Base-by-base conservation (phyloP, 108 stramenopile species). In the Cyclotella atomus region DNA sequence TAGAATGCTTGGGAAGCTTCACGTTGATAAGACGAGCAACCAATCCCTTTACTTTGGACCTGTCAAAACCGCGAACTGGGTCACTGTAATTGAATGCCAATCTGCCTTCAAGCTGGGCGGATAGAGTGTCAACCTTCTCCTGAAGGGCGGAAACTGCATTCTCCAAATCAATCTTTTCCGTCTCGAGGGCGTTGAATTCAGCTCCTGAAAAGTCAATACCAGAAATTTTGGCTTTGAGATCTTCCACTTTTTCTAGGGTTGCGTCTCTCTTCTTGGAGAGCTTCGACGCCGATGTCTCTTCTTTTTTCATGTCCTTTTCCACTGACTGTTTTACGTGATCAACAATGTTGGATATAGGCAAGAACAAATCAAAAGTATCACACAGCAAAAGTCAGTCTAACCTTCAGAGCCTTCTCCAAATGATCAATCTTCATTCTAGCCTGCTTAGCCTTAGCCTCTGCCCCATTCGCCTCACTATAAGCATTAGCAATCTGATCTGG, bases 71-170 rank as follows among this genome's bases (percentile, higher is more conserved):
- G 55, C 84, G 88, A 47, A 92, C 88, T 8, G 97, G 97, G 71
- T 98, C 96, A 28, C 83, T 77, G 73, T 94, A 99, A 29, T 95
- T 86, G 77, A 99, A 99, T 30, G 85, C 73, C 52, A 99, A 89
- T 30, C 97, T 79, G 32, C 90, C 93, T 38, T 88, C 86, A 30
- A 99, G 84, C 72, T 95, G 87, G 19, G 97, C 87, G 16, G 88
- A 71, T 14, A 97, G 69, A 32, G 82, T 94, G 38, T 97, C 94
- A 15, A 95, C 84, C 27, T 73, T 70, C 53, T 90, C 82, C 35
- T 79, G 77, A 10, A 92, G 74, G 41, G 75, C 76, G 36, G 80
- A 70, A 0, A 91, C 77, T 17, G 73, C 60, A 43, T 77, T 75
- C 56, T 89, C 85, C n/a, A 92, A 71, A 7, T 85, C 76, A 28